phyloP scores from a whole-genome alignment of 345 rosid genomes.

The Arabis alpina region DNA sequence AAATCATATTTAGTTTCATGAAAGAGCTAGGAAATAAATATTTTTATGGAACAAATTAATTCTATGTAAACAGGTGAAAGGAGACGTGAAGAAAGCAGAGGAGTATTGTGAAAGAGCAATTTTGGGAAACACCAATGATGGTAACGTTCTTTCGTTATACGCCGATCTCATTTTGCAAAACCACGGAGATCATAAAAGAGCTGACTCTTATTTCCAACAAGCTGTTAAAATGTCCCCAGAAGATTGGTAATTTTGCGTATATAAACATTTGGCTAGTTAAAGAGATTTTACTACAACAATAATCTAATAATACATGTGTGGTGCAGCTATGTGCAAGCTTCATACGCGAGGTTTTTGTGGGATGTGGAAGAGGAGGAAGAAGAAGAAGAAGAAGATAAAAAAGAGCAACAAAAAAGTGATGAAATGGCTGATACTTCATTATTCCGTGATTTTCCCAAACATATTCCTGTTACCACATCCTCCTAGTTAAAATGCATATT shows the following conservation, averaged over 20 bases:
- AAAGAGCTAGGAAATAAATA: background rate
- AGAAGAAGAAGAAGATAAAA: conserved; percentile 39
- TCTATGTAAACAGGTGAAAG: conserved; percentile 46
- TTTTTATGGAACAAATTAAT: background rate
- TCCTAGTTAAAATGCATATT: conserved; percentile 17
- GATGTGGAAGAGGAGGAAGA: conserved; percentile 64
- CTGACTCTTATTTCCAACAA: conserved; percentile 59
- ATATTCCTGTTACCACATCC: conserved; percentile 31
- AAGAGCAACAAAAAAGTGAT: conserved; percentile 16
- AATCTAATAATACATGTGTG: background rate
- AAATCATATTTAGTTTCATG: conserved; percentile 2
- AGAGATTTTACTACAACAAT: conserved; percentile 18
- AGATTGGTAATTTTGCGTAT: conserved; percentile 53
- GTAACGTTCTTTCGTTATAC: conserved; percentile 55
- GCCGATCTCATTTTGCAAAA: conserved; percentile 67
- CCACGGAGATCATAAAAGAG: conserved; percentile 55
- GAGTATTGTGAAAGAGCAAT: conserved; percentile 70
- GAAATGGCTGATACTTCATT: conserved; percentile 1
- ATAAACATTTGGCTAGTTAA: background rate
- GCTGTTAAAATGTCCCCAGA: conserved; percentile 65
- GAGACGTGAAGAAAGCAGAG: conserved; percentile 65
- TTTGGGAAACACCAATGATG: conserved; percentile 65
- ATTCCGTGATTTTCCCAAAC: conserved; percentile 40
- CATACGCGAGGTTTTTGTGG: conserved; percentile 80
- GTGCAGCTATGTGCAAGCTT: conserved; percentile 67